These are phyloP conservation scores for Neurospora sp. DNA, from an alignment of 2,329 filamentous ascomycete genomes.

Conservation along the genomic window DNA sequence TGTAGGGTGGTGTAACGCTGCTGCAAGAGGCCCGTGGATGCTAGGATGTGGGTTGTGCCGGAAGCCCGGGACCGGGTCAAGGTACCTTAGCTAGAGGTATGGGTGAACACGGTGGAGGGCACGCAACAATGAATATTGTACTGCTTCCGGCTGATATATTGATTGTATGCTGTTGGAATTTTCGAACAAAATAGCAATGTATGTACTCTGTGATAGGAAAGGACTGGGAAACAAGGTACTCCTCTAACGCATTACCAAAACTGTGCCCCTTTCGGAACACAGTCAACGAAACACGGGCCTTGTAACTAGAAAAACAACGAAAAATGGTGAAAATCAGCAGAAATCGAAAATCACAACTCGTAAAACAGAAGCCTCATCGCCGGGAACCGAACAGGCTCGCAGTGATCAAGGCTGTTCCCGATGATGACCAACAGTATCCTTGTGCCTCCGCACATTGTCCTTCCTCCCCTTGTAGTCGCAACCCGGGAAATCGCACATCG, in stretches of 20 bases:
- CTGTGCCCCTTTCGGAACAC: not conserved
- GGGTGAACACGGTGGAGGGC: not conserved
- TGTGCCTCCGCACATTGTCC: conserved; percentile 13
- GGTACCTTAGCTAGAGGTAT: not conserved
- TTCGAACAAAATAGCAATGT: not conserved
- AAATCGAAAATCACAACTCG: not conserved
- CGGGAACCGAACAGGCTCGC: not conserved
- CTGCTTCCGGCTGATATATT: not conserved
- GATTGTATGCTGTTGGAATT: not conserved
- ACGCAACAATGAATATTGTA: not conserved
- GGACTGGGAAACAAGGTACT: not conserved
- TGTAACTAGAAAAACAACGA: not conserved
- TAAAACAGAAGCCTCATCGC: not conserved
- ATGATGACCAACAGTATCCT: not conserved
- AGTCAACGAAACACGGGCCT: not conserved
- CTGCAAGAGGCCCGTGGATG: not conserved
- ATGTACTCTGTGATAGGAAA: not conserved
- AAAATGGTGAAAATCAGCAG: no score
- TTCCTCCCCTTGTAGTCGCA: conserved; percentile 7
- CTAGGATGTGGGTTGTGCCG: not conserved
- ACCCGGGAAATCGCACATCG: not conserved
- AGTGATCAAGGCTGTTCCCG: not conserved
- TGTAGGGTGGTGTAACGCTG: not conserved
- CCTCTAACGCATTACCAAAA: not conserved
- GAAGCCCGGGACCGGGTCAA: not conserved